Percentiles rank a stretch among this genome's conserved stretches.
These are phyloP conservation scores for Lepidium campestre DNA, from an alignment of 441 rosid species.

Conservation along the genomic window DNA sequence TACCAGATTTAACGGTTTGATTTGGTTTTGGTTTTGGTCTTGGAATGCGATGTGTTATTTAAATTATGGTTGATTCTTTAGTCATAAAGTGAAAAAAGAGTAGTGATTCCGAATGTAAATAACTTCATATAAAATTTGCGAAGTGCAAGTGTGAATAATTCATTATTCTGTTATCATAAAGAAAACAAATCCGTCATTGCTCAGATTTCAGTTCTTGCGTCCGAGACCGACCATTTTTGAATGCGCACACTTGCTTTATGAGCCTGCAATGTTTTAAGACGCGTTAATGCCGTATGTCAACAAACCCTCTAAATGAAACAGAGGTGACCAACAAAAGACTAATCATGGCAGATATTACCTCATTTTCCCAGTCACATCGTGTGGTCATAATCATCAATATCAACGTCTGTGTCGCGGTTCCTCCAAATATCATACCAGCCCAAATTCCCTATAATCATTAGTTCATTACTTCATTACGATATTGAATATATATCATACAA, in stretches of 20 bases:
- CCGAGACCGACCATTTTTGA: background rate
- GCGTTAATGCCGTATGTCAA: background rate
- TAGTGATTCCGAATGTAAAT: constrained; percentile 1
- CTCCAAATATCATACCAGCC: constrained; percentile 75
- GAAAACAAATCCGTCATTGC: background rate
- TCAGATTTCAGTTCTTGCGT: background rate
- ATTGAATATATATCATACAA: no score
- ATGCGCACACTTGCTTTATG: background rate
- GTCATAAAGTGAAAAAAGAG: background rate
- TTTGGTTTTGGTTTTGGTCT: constrained; percentile 1
- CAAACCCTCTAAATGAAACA: background rate
- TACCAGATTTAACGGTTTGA: background rate
- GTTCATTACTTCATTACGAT: no score
- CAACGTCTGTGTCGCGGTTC: constrained; percentile 52
- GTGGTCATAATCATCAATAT: constrained; percentile 35
- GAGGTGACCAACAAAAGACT: background rate
- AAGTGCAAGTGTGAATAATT: background rate
- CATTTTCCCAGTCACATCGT: constrained; percentile 43
- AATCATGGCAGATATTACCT: constrained; percentile 28
- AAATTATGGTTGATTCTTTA: background rate
- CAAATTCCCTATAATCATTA: constrained; percentile 49
- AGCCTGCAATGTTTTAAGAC: background rate
- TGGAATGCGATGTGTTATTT: background rate
- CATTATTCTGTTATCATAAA: background rate
- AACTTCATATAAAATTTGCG: background rate